Evolutionary conservation across 2,329 filamentous ascomycete species (phyloP).

Genomic region (Pseudocercospora musae): DNA sequence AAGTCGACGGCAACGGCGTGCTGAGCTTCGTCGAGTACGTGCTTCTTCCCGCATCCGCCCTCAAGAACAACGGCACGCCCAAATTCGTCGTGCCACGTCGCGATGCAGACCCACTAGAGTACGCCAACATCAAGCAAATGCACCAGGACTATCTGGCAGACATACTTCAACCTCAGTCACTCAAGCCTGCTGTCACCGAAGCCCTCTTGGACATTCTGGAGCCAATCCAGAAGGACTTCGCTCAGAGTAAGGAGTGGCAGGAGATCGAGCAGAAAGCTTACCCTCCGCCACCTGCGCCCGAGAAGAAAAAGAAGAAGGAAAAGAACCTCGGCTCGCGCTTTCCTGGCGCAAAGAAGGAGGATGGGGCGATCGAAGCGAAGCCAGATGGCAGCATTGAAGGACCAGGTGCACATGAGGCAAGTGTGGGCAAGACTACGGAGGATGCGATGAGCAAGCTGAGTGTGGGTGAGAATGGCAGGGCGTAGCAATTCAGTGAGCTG

Average conservation of each 20-base stretch:
- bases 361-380: conserved; percentile 40
- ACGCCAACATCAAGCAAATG: conserved; percentile 70
- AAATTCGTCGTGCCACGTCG: conserved; percentile 65
- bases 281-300: conserved; percentile 60
- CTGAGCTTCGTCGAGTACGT: conserved; percentile 84
- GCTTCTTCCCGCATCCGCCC: conserved; percentile 70
- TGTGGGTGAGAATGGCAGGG: conserved; percentile 15
- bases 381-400: conserved; percentile 47
- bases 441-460: conserved; percentile 39
- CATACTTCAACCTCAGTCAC: conserved; percentile 65
- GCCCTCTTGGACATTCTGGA: conserved; percentile 70
- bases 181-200: conserved; percentile 79
- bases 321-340: conserved; percentile 72
- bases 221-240: conserved; percentile 73
- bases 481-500: conserved; percentile 17
- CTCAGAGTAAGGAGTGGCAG: conserved; percentile 74
- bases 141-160: conserved; percentile 78
- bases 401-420: conserved; percentile 40
- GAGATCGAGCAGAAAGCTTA: conserved; percentile 74
- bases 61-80: conserved; percentile 51
- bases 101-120: conserved; percentile 72
- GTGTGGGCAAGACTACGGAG: conserved; percentile 42
- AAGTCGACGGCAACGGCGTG: conserved; percentile 81
- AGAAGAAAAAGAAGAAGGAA: conserved; percentile 66
- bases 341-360: conserved; percentile 45